Percentiles rank a stretch among this genome's conserved stretches.
These are phyloP conservation scores for Opeltia flavorubescens DNA, from an alignment of 495 filamentous ascomycete species.

Conservation along the genomic window DNA sequence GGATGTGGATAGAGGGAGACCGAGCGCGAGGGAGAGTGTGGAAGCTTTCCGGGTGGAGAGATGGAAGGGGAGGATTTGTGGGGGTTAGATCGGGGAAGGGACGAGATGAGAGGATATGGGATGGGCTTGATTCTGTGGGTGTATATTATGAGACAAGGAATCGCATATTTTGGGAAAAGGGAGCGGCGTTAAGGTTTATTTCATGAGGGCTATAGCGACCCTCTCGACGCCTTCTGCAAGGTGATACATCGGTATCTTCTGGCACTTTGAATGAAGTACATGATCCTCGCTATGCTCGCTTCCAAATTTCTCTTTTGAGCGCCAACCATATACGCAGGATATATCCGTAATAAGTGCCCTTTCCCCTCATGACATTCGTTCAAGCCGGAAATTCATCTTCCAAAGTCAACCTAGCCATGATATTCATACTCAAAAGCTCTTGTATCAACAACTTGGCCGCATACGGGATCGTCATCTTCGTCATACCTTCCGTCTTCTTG, in stretches of 20 bases:
- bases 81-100: slow-evolving; percentile 5
- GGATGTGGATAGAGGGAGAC: slow-evolving; percentile 34
- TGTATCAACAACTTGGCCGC: slow-evolving; percentile 94
- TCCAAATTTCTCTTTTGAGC: no score
- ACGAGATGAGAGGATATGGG: no score
- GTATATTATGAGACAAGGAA: no score
- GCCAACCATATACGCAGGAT: neutral
- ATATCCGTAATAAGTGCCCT: neutral
- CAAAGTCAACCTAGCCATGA: slow-evolving; percentile 68
- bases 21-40: slow-evolving; percentile 32
- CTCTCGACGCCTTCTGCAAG: no score
- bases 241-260: no score
- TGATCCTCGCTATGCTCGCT: no score
- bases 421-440: slow-evolving; percentile 95
- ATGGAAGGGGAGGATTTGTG: slow-evolving; percentile 32
- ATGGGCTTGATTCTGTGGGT: no score
- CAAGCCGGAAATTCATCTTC: slow-evolving; percentile 75
- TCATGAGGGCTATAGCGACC: no score
- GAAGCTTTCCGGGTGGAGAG: slow-evolving; percentile 36
- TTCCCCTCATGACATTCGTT: neutral
- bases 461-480: slow-evolving; percentile 94
- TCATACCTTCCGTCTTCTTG: slow-evolving; percentile 62
- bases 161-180: no score
- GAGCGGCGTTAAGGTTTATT: no score
- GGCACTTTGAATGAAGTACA: no score